Conservation (phyloP, 1,284 basidiomycete species). For the Melanopsichium pennsylvanicum region DNA sequence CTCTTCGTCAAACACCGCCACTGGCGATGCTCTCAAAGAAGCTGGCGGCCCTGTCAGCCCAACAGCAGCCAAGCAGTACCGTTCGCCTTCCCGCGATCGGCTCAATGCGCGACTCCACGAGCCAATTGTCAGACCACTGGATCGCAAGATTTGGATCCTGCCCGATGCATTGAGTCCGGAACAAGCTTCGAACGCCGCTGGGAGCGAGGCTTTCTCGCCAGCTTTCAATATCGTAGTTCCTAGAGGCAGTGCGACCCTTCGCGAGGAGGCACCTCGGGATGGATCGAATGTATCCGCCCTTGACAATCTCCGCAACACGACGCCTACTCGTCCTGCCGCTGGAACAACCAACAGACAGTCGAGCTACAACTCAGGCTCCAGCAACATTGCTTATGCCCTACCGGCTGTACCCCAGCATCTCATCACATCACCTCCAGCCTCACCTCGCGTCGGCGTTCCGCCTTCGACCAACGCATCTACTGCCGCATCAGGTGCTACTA, state of each 20-base stretch:
- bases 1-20: slow-evolving; percentile 12
- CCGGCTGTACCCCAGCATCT: slow-evolving; percentile 46
- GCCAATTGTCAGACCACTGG: slow-evolving; percentile 36
- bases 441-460: slow-evolving; percentile 13
- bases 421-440: slow-evolving; percentile 35
- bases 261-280: neutral
- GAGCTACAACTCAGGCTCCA: slow-evolving; percentile 13
- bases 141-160: slow-evolving; percentile 46
- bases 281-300: neutral
- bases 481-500: slow-evolving; percentile 1
- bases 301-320: slow-evolving; percentile 15
- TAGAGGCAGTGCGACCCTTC: neutral
- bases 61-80: slow-evolving; percentile 9
- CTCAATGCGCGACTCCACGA: slow-evolving; percentile 16
- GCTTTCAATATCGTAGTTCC: slow-evolving; percentile 37
- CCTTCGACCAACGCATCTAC: slow-evolving; percentile 3
- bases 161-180: slow-evolving; percentile 33
- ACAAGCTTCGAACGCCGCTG: slow-evolving; percentile 19
- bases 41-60: slow-evolving; percentile 13
- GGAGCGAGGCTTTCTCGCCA: slow-evolving; percentile 36
- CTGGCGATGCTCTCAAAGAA: slow-evolving; percentile 9
- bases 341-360: slow-evolving; percentile 11
- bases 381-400: slow-evolving; percentile 22
- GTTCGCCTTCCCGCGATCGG: slow-evolving; percentile 29
- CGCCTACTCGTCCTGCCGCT: slow-evolving; percentile 25